Base-by-base conservation (phyloP, 2,329 filamentous ascomycete genomes). In the Phaeosphaeria sp. region DNA sequence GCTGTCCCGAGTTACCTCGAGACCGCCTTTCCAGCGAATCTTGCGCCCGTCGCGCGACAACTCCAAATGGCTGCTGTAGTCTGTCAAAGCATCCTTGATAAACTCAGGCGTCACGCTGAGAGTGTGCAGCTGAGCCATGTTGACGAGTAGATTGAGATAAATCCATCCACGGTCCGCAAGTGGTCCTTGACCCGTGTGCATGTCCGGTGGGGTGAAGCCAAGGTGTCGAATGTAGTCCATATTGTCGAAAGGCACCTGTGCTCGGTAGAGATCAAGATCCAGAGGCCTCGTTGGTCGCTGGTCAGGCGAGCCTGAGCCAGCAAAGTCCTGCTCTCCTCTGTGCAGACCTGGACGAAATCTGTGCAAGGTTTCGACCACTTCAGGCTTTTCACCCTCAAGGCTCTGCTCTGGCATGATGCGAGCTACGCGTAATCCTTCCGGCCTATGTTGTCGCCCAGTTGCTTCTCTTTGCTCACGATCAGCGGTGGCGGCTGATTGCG, bases 41-140 rank as follows among this genome's bases (percentile, higher is more conserved):
- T 92, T 93, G 50, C 88, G 86, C 0, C 91, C 91, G 66, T 95
- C 92, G 0, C 81, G 81, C 0, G 91, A 94, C 0, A 96, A 73
- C 71, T 96, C 90, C 51, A 96, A 88, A 66, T 90, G 90, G 20
- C 85, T 84, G 67, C 91, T 94, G 63, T 88, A 85, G 50, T 90
- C 87, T 0, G 82, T 80, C 1, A 96, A 82, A 0, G 92, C 90
- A 36, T 85, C 85, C 56, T 90, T 88, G 41, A 95, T 87, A 67
- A 94, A 94, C 25, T 89, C 87, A 0, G 89, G 84, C 0, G 92
- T 93, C 1, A 96, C 91, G 57, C 92, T 93, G 65, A 95, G 84
- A 0, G 93, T 94, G 67, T 96, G 92, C 18, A 96, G 79, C 76
- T 96, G 92, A 0, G 92, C 92, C 81, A 96, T 85, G 69, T 90